Evolutionary conservation across 83 land plant genomes (phyloP).

Genomic region (Diphasiastrum complanatum): DNA sequence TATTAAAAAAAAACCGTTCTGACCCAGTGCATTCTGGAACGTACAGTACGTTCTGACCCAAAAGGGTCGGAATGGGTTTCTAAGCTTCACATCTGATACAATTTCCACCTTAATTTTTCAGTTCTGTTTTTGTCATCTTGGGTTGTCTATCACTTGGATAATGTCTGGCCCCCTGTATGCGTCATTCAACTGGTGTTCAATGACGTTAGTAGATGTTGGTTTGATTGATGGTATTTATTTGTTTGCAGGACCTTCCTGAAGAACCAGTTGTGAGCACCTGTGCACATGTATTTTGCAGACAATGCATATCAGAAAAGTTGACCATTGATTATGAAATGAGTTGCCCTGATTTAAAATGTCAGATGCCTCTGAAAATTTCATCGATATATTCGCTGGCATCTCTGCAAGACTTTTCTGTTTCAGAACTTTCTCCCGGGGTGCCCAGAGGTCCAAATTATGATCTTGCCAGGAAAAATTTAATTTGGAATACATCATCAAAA

Average conservation of each 20-base stretch:
- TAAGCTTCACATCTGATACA: no score
- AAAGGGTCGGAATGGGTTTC: no score
- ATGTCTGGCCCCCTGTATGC: no score
- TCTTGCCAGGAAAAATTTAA: slow-evolving; percentile 14
- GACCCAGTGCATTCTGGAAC: no score
- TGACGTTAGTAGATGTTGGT: no score
- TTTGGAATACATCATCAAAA: slow-evolving; percentile 52
- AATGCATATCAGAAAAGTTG: slow-evolving; percentile 62
- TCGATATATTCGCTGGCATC: slow-evolving; percentile 50
- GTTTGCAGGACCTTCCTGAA: slow-evolving; percentile 86
- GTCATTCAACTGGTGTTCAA: no score
- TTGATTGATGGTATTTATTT: background rate
- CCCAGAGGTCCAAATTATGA: slow-evolving; percentile 21
- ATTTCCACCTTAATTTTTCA: background rate
- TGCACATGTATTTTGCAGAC: slow-evolving; percentile 91
- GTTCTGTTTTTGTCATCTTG: background rate
- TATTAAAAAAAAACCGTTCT: no score
- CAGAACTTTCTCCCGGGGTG: slow-evolving; percentile 14
- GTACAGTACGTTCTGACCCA: no score
- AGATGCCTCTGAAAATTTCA: slow-evolving; percentile 44
- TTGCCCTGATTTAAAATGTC: slow-evolving; percentile 64
- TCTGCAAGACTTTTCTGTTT: slow-evolving; percentile 36
- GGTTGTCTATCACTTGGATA: no score
- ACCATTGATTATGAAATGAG: slow-evolving; percentile 54
- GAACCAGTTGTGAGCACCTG: slow-evolving; percentile 85